These are phyloP conservation scores for Acanthamoeba pearcei DNA, from an alignment of 208 protist species.

Conservation along the genomic window DNA sequence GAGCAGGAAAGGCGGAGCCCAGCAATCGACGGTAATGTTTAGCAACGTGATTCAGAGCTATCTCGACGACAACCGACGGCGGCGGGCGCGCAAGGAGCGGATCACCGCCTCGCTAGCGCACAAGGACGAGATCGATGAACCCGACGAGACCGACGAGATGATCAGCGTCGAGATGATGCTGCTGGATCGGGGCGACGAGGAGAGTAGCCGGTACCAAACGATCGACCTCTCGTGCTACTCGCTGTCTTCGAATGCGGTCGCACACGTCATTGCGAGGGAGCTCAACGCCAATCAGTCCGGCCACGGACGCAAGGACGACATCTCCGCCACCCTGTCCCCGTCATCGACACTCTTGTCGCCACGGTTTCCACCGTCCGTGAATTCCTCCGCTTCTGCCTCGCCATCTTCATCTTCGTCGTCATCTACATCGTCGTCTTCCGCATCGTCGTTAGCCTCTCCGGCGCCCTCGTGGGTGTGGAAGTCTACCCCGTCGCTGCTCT, in stretches of 20 bases:
- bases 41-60: neutral
- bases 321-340: no score
- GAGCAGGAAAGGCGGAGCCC: neutral
- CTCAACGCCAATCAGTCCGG: neutral
- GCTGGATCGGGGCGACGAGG: conserved; percentile 44
- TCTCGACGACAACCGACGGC: conserved; percentile 7
- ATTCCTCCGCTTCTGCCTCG: neutral
- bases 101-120: neutral
- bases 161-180: conserved; percentile 29
- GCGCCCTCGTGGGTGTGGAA: conserved; percentile 50
- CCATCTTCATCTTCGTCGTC: neutral
- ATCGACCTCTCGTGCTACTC: conserved; percentile 19
- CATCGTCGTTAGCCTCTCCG: neutral
- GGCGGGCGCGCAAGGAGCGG: neutral
- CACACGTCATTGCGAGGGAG: conserved; percentile 1
- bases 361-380: neutral
- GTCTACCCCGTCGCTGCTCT: conserved; percentile 1
- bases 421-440: neutral
- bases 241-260: neutral
- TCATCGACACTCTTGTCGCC: no score
- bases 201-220: conserved; percentile 12
- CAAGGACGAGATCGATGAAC: neutral
- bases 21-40: neutral
- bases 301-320: neutral
- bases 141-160: neutral